Conservation (phyloP, 2,329 filamentous ascomycete species). For the Ophiostoma tasmaniense region DNA sequence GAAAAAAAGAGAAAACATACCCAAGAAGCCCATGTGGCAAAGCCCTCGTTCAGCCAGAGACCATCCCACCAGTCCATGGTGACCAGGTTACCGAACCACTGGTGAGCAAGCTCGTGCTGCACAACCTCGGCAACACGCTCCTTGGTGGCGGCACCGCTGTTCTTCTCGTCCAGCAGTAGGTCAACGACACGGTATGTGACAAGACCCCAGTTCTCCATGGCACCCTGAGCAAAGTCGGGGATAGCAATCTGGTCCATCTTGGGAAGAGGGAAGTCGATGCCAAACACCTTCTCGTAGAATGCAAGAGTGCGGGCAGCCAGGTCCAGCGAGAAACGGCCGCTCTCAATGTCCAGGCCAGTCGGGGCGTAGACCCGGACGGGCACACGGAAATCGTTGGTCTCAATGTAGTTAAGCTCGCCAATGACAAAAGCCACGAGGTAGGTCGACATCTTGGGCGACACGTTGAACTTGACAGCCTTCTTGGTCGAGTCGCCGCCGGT, state of each 20-base stretch:
- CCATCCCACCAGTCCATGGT: slow-evolving; percentile 96
- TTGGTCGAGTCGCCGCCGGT: slow-evolving; percentile 51
- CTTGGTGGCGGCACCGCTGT: slow-evolving; percentile 78
- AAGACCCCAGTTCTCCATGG: slow-evolving; percentile 98
- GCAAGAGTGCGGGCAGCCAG: slow-evolving; percentile 81
- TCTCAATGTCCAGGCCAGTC: slow-evolving; percentile 79
- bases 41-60: slow-evolving; percentile 83
- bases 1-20: slow-evolving; percentile 9
- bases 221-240: slow-evolving; percentile 88
- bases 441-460: slow-evolving; percentile 88
- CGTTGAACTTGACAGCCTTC: slow-evolving; percentile 87
- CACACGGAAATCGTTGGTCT: slow-evolving; percentile 83
- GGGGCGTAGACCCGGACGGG: slow-evolving; percentile 93
- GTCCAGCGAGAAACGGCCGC: slow-evolving; percentile 82
- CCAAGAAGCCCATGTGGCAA: slow-evolving; percentile 76
- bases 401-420: slow-evolving; percentile 87
- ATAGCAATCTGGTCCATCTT: slow-evolving; percentile 98
- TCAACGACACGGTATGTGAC: slow-evolving; percentile 93
- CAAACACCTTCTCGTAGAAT: slow-evolving; percentile 94
- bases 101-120: slow-evolving; percentile 89
- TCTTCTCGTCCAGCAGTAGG: slow-evolving; percentile 84
- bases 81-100: slow-evolving; percentile 87
- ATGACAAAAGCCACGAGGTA: slow-evolving; percentile 92
- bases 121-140: slow-evolving; percentile 92
- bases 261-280: slow-evolving; percentile 74